Base-by-base conservation (phyloP, 805 yeast genomes). In the Ogataea angusta region DNA sequence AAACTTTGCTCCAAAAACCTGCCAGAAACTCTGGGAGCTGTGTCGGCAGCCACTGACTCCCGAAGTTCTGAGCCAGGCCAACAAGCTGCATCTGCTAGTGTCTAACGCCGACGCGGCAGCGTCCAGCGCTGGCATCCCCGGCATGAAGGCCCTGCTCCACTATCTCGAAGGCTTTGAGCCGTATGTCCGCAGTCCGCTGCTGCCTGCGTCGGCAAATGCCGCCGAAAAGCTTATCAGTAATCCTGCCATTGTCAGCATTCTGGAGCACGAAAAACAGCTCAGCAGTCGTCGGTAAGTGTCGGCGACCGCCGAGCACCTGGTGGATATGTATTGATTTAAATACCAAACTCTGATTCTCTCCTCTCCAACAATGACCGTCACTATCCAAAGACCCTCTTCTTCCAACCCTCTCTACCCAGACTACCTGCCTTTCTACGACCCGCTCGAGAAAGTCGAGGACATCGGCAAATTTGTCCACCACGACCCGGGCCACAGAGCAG, bases 401-500 rank as follows among this genome's bases (percentile, higher is more conserved):
- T 12, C 28, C 2, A 13, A 25, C 1, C 28, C 28, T 12, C 22
- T 30, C 7, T 30, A 17, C 13, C 16, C 34, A 12, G 34, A 30
- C 18, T 17, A 30, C n/a, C 32, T 47, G n/a, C 51, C 51, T 12
- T 47, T 47, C 19, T 47, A 47, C 23, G 51, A 47, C 29, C 51
- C 51, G 2, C 39, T 47, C 9, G 51, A 47, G 34, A 47, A 45
- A 25, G 51, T 47, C 16, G 49, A 47, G 27, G 51, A 45, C 23
- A 38, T 47, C 25, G 48, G 49, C 2, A 43, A 41, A 19, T 47
- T 47, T 34, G 45, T 34, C 15, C 51, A 47, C 32, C 13, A 42
- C 4, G 51, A 47, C 23, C 46, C 45, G 6, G 51, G 51, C 13
- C 43, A 35, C 17, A 43, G 46, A 35, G 86, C 84, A n/a, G 78